Evolutionary conservation across 2,329 filamentous ascomycete species (phyloP).

Genomic region (Periconia sp.): DNA sequence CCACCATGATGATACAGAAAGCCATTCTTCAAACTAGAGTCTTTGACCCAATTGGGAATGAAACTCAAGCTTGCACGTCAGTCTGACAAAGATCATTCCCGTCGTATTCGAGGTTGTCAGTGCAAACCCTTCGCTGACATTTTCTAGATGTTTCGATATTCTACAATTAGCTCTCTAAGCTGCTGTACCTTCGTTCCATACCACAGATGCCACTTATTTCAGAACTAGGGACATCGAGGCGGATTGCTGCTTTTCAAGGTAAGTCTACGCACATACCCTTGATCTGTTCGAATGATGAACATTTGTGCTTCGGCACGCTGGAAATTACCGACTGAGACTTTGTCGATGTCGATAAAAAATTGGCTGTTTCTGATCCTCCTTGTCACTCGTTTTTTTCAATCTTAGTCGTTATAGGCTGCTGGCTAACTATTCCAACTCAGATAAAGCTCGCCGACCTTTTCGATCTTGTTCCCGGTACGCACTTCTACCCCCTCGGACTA

Average conservation of each 20-base stretch:
- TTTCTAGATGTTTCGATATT: slow-evolving; percentile 4
- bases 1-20: slow-evolving; percentile 49
- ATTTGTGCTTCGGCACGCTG: slow-evolving; percentile 50
- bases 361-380: slow-evolving; percentile 49
- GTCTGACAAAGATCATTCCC: slow-evolving; percentile 42
- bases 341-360: slow-evolving; percentile 46
- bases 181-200: neutral
- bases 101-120: neutral
- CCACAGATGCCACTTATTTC: neutral
- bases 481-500: slow-evolving; percentile 11
- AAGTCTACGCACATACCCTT: slow-evolving; percentile 8
- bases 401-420: slow-evolving; percentile 7
- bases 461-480: slow-evolving; percentile 29
- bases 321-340: slow-evolving; percentile 54
- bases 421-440: slow-evolving; percentile 18
- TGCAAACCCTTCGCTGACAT: slow-evolving; percentile 20
- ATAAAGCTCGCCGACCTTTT: neutral
- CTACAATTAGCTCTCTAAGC: neutral
- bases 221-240: neutral
- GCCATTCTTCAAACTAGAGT: slow-evolving; percentile 53
- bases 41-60: slow-evolving; percentile 52
- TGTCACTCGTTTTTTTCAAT: slow-evolving; percentile 10
- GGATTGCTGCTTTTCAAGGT: slow-evolving; percentile 8
- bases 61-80: slow-evolving; percentile 53
- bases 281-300: slow-evolving; percentile 41